These are phyloP conservation scores for Cladophialophora psammophila DNA, from an alignment of 2,329 filamentous ascomycete species.

Conservation along the genomic window DNA sequence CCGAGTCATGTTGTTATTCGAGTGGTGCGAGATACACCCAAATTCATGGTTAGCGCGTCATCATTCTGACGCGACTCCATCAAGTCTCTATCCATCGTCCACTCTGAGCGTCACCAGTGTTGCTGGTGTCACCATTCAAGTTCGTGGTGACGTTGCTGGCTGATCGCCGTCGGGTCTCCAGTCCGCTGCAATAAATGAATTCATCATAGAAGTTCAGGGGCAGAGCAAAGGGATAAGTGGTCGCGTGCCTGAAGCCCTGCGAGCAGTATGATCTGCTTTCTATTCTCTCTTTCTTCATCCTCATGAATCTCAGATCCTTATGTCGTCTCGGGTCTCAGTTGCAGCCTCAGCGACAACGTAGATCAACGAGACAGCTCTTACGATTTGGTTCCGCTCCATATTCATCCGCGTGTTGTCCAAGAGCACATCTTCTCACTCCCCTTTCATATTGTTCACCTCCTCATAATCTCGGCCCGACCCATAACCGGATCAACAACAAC, in stretches of 20 bases:
- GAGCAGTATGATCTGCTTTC: neutral
- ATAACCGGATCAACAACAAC: neutral
- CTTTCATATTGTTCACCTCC: neutral
- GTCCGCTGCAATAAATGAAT: constrained; percentile 16
- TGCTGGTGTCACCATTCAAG: neutral
- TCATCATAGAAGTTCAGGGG: neutral
- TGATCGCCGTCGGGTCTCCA: constrained; percentile 1
- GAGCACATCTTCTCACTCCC: too few relatives aligned
- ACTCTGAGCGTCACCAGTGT: too few relatives aligned
- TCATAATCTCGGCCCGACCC: neutral
- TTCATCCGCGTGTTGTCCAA: neutral
- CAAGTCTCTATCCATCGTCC: too few relatives aligned
- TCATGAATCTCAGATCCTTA: constrained; percentile 4
- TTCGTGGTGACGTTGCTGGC: neutral
- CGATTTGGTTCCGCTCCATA: neutral
- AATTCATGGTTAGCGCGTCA: constrained; percentile 6
- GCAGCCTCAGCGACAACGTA: neutral
- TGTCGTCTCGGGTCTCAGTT: constrained; percentile 7
- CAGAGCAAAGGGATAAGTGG: neutral
- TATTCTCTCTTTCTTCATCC: neutral
- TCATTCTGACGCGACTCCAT: constrained; percentile 10
- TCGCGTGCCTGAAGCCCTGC: constrained; percentile 2
- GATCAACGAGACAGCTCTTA: neutral
- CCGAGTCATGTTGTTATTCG: constrained; percentile 4
- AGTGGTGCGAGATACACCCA: neutral